Evolutionary conservation across 2,329 filamentous ascomycete genomes (phyloP).

Genomic region (Colletotrichum tropicicola): DNA sequence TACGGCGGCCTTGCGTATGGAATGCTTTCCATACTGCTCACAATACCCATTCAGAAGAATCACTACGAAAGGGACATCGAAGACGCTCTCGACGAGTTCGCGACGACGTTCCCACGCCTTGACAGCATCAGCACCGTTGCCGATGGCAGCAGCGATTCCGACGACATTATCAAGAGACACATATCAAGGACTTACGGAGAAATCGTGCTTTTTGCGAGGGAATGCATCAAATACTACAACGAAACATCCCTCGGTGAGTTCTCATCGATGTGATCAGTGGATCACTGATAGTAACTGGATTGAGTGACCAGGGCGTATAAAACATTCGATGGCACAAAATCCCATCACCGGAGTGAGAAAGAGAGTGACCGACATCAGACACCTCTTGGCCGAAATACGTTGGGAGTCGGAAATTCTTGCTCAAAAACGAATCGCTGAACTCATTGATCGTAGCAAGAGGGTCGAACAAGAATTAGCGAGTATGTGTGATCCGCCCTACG

Average conservation of each 20-base stretch:
- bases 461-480: background rate
- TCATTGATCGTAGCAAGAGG: background rate
- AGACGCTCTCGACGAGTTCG: background rate
- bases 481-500: background rate
- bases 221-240: background rate
- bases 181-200: background rate
- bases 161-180: background rate
- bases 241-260: background rate
- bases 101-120: background rate
- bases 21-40: background rate
- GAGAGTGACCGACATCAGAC: background rate
- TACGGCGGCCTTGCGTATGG: background rate
- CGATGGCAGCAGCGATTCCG: background rate
- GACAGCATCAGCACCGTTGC: background rate
- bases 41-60: background rate
- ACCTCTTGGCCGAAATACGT: background rate
- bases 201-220: background rate
- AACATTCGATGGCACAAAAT: background rate
- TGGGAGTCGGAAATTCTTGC: background rate
- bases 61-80: background rate
- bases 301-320: background rate
- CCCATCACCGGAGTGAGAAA: background rate
- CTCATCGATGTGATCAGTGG: no score
- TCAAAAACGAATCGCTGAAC: background rate
- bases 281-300: background rate